Percentiles rank a stretch among this genome's conserved stretches.
Conservation (phyloP, 176 grass and related monocot genomes). For the Aechmea fasciata region DNA sequence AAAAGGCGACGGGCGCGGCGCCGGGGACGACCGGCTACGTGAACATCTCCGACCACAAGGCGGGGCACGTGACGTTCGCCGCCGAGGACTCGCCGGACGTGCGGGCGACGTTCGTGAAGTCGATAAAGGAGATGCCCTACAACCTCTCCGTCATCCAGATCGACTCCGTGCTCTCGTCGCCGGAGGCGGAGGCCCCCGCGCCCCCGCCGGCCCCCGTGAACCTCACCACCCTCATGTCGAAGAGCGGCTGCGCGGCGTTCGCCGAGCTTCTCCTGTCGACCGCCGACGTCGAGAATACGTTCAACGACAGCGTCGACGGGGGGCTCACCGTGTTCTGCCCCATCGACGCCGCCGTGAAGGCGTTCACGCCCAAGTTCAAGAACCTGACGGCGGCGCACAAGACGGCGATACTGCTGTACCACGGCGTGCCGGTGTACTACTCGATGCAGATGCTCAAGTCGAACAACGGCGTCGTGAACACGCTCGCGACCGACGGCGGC, state of each 20-base stretch:
- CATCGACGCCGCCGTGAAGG: constrained; percentile 24
- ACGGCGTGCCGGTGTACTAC: constrained; percentile 41
- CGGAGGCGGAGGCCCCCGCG: constrained; percentile 43
- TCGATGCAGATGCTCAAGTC: constrained; percentile 29
- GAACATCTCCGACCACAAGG: constrained; percentile 56
- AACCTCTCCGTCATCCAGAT: constrained; percentile 59
- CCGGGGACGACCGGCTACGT: constrained; percentile 48
- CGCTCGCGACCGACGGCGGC: constrained; percentile 31
- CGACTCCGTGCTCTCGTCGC: constrained; percentile 36
- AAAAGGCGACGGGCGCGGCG: constrained; percentile 43
- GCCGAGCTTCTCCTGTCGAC: constrained; percentile 30
- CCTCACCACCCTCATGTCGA: constrained; percentile 36
- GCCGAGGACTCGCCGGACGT: constrained; percentile 32
- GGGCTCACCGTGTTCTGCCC: constrained; percentile 64
- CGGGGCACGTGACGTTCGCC: constrained; percentile 43
- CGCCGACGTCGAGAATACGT: constrained; percentile 24
- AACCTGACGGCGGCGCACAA: constrained; percentile 18
- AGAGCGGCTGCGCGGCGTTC: constrained; percentile 44
- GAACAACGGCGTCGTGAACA: constrained; percentile 24
- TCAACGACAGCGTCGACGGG: constrained; percentile 8
- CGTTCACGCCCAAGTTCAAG: constrained; percentile 39
- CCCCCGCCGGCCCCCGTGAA: constrained; percentile 25
- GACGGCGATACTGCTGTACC: constrained; percentile 42
- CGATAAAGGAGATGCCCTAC: constrained; percentile 49
- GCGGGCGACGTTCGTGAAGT: constrained; percentile 34